A percentile compares a stretch with the other conserved stretches of the same genome.
phyloP scores from a whole-genome alignment of 768 basidiomycete genomes.

The Termitomyces sp. region DNA sequence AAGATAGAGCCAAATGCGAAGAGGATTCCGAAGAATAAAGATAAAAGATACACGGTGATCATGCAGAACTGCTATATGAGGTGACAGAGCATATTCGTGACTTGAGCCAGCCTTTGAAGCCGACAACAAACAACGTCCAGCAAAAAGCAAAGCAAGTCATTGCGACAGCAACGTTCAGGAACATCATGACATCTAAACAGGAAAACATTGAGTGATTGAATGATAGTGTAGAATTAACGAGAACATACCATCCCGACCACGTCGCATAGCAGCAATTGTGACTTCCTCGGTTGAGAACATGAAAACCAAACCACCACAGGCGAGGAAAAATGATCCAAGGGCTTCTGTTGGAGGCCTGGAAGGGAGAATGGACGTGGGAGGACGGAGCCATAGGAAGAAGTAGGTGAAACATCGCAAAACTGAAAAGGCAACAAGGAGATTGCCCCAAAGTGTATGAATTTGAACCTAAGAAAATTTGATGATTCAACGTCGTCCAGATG shows the following conservation, averaged over 20 bases:
- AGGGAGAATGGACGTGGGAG: slow-evolving; percentile 80
- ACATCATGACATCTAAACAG: slow-evolving; percentile 79
- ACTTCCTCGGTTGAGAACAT: slow-evolving; percentile 90
- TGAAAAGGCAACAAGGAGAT: slow-evolving; percentile 74
- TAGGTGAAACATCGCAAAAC: slow-evolving; percentile 85
- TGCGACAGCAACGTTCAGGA: slow-evolving; percentile 80
- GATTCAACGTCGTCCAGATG: background rate
- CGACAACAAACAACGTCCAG: slow-evolving; percentile 75
- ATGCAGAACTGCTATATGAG: slow-evolving; percentile 25
- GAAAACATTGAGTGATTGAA: background rate
- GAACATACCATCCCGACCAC: slow-evolving; percentile 73
- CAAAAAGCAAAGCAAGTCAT: slow-evolving; percentile 83
- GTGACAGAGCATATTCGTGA: slow-evolving; percentile 28
- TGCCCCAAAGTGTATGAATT: slow-evolving; percentile 91
- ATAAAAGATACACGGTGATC: background rate
- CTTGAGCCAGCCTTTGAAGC: slow-evolving; percentile 80
- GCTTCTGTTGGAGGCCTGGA: slow-evolving; percentile 94
- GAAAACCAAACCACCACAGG: slow-evolving; percentile 87
- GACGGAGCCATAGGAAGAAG: slow-evolving; percentile 89
- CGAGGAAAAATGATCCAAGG: slow-evolving; percentile 80
- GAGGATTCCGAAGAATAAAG: background rate
- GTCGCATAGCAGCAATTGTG: slow-evolving; percentile 87
- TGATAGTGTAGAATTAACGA: background rate
- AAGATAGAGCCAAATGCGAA: slow-evolving; percentile 5
- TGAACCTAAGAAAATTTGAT: slow-evolving; percentile 53